phyloP scores from a whole-genome alignment of 2,329 filamentous ascomycete species.

The Nannizziopsis arthrosporioides region DNA sequence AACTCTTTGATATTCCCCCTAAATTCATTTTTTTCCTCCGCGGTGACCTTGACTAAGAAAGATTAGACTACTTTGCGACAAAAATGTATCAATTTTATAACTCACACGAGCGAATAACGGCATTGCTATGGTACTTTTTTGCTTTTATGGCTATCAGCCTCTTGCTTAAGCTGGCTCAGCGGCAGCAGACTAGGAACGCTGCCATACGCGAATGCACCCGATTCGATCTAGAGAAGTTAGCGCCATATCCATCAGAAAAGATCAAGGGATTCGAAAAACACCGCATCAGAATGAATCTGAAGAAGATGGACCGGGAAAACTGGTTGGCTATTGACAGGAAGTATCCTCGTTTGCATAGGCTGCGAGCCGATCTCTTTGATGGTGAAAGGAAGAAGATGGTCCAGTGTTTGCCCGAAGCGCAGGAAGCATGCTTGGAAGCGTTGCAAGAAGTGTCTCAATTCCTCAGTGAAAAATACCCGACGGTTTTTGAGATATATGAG shows the following conservation, averaged over 20 bases:
- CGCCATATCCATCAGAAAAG: constrained; percentile 29
- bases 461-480: constrained; percentile 34
- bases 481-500: constrained; percentile 30
- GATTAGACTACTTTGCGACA: too few species aligned
- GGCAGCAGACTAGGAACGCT: not conserved
- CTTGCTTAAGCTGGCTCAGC: not conserved
- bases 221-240: constrained; percentile 25
- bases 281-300: constrained; percentile 39
- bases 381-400: constrained; percentile 34
- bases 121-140: not conserved
- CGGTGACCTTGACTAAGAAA: too few species aligned
- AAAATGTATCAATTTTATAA: too few species aligned
- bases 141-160: not conserved
- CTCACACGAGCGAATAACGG: too few species aligned
- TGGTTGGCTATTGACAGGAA: constrained; percentile 41
- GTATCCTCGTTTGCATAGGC: constrained; percentile 35
- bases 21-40: not conserved
- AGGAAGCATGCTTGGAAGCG: constrained; percentile 38
- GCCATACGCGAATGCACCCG: not conserved
- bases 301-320: constrained; percentile 34
- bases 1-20: not conserved
- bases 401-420: constrained; percentile 35
- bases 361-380: constrained; percentile 33
- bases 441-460: constrained; percentile 37
- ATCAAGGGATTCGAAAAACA: constrained; percentile 32